A percentile compares a stretch with the other conserved stretches of the same genome.
Evolutionary conservation across 1,139 yeast species (phyloP).

Genomic region (Taphrina wiesneri): DNA sequence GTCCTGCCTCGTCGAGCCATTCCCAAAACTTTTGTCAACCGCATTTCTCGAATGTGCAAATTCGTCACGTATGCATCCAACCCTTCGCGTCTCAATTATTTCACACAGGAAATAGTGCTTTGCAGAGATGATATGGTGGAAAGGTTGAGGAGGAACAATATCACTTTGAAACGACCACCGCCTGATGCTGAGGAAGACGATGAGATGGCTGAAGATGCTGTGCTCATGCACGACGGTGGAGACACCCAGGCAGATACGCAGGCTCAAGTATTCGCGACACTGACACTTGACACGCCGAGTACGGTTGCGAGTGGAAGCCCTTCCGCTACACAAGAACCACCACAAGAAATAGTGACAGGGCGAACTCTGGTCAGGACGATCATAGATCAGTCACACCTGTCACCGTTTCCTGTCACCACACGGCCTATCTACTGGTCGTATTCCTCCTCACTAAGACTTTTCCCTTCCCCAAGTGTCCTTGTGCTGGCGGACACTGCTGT

Average conservation of each 20-base stretch:
- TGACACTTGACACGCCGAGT: slow-evolving; percentile 42
- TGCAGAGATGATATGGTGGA: slow-evolving; percentile 71
- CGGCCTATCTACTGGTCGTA: slow-evolving; percentile 70
- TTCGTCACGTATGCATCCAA: slow-evolving; percentile 72
- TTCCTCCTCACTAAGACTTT: slow-evolving; percentile 65
- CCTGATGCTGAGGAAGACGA: not conserved
- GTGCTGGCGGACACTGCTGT: slow-evolving; percentile 36
- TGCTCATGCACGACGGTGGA: slow-evolving; percentile 12
- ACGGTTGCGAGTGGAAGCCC: not conserved
- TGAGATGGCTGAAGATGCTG: slow-evolving; percentile 27
- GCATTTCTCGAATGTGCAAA: slow-evolving; percentile 65
- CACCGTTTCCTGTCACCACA: slow-evolving; percentile 67
- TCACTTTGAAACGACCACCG: slow-evolving; percentile 41
- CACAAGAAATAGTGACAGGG: not conserved
- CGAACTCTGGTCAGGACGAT: slow-evolving; percentile 43
- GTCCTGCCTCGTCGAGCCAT: slow-evolving; percentile 68
- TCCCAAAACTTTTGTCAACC: slow-evolving; percentile 67
- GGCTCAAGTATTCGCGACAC: slow-evolving; percentile 34
- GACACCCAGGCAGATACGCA: slow-evolving; percentile 29
- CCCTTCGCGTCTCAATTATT: slow-evolving; percentile 69
- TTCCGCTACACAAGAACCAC: slow-evolving; percentile 9
- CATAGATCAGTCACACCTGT: slow-evolving; percentile 81
- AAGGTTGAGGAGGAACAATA: slow-evolving; percentile 68
- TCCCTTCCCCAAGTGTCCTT: slow-evolving; percentile 35
- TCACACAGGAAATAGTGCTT: slow-evolving; percentile 79